Conservation (phyloP, 305 asterid genomes). For the Plantago lanceolata region DNA sequence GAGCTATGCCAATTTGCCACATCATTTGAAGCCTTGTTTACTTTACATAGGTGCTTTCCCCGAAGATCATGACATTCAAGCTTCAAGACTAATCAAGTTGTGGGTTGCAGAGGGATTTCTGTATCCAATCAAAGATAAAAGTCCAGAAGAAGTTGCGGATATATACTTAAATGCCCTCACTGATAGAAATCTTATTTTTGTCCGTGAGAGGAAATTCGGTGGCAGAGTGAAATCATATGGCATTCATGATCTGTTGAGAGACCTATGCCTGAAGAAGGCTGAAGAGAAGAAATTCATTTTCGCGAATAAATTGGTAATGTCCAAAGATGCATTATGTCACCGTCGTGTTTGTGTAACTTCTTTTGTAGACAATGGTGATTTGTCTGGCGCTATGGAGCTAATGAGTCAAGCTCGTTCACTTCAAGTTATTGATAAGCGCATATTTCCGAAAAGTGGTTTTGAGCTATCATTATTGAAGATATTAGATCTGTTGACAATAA, state of each 20-base stretch:
- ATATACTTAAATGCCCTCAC: neutral
- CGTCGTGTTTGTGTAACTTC: neutral
- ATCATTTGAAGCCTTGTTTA: neutral
- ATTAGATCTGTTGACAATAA: neutral
- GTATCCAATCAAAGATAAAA: neutral
- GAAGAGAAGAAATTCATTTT: neutral
- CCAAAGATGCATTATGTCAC: neutral
- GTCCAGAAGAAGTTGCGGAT: neutral
- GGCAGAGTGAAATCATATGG: no score
- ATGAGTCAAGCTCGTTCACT: neutral
- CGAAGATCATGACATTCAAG: neutral
- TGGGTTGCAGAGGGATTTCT: slow-evolving; percentile 2
- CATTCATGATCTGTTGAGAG: no score
- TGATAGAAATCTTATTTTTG: neutral
- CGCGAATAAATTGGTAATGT: neutral
- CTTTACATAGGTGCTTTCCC: neutral
- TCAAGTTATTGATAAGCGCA: neutral
- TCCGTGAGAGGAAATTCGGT: no score
- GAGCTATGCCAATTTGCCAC: slow-evolving; percentile 3
- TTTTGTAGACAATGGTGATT: neutral
- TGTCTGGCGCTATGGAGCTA: no score
- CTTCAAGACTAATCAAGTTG: neutral
- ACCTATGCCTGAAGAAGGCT: neutral
- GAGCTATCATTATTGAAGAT: neutral
- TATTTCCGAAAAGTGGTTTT: neutral